A percentile compares a stretch with the other conserved stretches of the same genome.
These are phyloP conservation scores for Polysphondylium violaceum DNA, from an alignment of 78 protist species.

Conservation along the genomic window DNA sequence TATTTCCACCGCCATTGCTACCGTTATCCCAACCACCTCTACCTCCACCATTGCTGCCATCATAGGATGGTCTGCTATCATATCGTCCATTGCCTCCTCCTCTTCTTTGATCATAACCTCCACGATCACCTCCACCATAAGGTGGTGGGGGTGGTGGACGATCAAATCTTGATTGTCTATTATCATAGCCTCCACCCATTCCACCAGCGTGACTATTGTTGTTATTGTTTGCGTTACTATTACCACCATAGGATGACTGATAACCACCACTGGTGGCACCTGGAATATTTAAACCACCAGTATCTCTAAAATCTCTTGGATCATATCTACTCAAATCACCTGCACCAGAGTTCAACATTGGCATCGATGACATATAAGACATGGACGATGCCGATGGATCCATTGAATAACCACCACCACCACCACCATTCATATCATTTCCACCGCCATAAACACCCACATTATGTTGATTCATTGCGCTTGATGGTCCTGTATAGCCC, in stretches of 20 bases:
- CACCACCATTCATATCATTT: constrained; percentile 9
- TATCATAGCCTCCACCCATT: not conserved
- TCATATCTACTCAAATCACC: not conserved
- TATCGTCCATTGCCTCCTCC: not conserved
- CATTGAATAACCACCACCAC: not conserved
- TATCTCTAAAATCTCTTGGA: not conserved
- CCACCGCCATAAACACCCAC: not conserved
- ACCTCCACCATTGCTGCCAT: constrained; percentile 1
- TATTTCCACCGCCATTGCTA: constrained; percentile 2
- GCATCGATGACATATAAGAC: not conserved
- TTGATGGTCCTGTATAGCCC: no score
- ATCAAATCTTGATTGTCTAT: not conserved
- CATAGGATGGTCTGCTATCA: not conserved
- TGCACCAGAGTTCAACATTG: not conserved
- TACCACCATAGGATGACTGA: not conserved
- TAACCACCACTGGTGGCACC: not conserved
- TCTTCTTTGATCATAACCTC: not conserved
- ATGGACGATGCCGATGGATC: no score
- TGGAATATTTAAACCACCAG: no score
- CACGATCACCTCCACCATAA: not conserved
- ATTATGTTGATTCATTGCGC: not conserved
- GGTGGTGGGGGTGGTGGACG: not conserved
- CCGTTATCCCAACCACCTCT: not conserved
- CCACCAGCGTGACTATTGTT: not conserved
- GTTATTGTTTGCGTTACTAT: not conserved